Base-by-base conservation (phyloP, 176 grass and related monocot species). In the Puccinellia tenuiflora region DNA sequence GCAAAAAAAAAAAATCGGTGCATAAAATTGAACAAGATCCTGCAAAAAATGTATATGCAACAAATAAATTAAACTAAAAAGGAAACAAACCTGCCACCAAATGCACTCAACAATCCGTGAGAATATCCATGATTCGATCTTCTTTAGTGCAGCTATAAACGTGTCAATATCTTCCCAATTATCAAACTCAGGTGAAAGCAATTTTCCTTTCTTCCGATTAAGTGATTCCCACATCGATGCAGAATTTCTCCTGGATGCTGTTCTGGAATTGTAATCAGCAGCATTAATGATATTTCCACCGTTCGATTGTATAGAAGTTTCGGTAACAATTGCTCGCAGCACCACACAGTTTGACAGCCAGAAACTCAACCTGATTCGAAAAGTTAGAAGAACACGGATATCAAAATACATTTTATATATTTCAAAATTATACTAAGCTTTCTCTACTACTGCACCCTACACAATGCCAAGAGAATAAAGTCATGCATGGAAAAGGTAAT, bases 61-160 rank as follows among this genome's bases (percentile, higher is more conserved):
- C 48, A 84, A 86, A 75, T 7, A 20, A 61, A 22, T 71, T 71
- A 45, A 29, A 78, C 48, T 78, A 62, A 63, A 33, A 75, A 21
- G 33, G 48, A 57, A 59, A 60, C 68, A 38, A 53, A 98, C 96
- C 96, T 98, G 96, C 96, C 96, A 98, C 96, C 96, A 98, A 83
- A 98, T 86, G 61, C 91, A 96, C 69, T 96, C 93, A 37, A 95
- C 88, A 52, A 93, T 92, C 79, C 93, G 72, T 76, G 89, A 93
- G 78, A 98, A 93, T 77, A 98, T 92, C 96, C 96, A 98, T 13
- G 82, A 91, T 88, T 98, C 96, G 28, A 91, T 98, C 83, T 95
- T 98, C 79, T 88, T 90, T 40, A 98, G 77, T 75, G 93, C 91
- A 56, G 91, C 88, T 82, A 93, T 88, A 80, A 98, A 93, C 9